Base-by-base conservation (phyloP, 2,329 filamentous ascomycete genomes). In the Aureobasidium musti region DNA sequence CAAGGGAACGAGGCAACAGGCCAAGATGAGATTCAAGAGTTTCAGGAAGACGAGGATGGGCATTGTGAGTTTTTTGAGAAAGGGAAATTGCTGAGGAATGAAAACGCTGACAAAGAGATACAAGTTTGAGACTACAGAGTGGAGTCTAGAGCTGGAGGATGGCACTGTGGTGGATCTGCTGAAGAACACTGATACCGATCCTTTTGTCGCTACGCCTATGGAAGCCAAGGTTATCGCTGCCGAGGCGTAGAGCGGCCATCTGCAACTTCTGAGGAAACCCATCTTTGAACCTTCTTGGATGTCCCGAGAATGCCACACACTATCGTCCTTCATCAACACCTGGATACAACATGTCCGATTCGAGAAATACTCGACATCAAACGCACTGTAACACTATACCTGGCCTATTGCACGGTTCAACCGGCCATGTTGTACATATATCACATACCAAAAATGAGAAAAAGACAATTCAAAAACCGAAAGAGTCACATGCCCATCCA, bases 111-210 rank as follows among this genome's bases (percentile, higher is more conserved):
- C 37, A 57, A 35, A n/a, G 23, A 65, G 0, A 53, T 33, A 65
- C 43, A 72, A 88, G 82, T 98, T 97, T 78, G 88, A 92, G 80
- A 99, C 95, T 41, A 86, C 89, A 67, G 91, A 93, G 82, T 99
- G 94, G 93, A 95, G 89, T 75, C 80, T 99, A 72, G 87, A 89
- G 76, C 87, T 86, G 69, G 82, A 84, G 69, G 85, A 87, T 73
- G 86, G 86, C 49, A 82, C 82, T 61, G 86, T 89, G 70, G 84
- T 97, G 70, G 89, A 96, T 74, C 79, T 99, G 76, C 82, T 97
- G 69, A 87, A 91, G 71, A 86, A 84, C 5, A 82, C 79, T 50
- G 75, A 67, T 83, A 73, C 76, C 59, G 80, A 95, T 81, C 90
- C 91, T 49, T 92, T 95, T 75, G 67, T 68, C 52, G 70, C 73